Evolutionary conservation across 768 basidiomycete species (phyloP), one percentile per base, ranked within the genome.

Genomic region (Panus rudis): DNA sequence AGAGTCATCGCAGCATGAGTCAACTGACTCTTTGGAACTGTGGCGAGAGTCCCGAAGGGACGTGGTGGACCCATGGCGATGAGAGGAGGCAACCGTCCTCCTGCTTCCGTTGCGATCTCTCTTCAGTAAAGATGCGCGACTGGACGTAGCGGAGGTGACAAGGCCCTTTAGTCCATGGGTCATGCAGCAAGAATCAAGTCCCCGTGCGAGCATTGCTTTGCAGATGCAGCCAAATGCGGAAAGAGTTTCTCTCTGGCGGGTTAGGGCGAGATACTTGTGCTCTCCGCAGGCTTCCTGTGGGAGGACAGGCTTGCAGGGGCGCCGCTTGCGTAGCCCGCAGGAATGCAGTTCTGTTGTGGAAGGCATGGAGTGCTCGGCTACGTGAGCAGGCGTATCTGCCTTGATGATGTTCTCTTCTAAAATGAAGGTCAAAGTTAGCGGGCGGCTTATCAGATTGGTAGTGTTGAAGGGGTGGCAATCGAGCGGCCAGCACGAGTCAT

Each of bases 211-310:
- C 34, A 60, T 42, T 2, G 56, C 58, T 43, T 44, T 50, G 55
- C 58, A 60, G 27, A 60, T 42, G 44, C 58, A 60, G 3, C 58
- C 58, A 41, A 60, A 60, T 6, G 56, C 54, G 2, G 56, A 42
- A 11, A 60, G 52, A 7, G 58, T 60, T 31, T 56, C 54, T 30
- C 51, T 54, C 41, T 60, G 52, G 39, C 56, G 54, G 40, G 38
- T 54, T 17, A 44, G 56, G 7, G 55, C 58, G 25, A 56, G 44
- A 2, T 51, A 49, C 41, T 40, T 49, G 41, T 60, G 58, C 24
- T 54, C 48, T 25, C 53, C 55, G 31, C 58, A 60, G 10, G 58
- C 53, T 23, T 55, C 47, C 37, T 47, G 39, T 10, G 55, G 53
- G 14, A 52, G 26, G 4, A 12, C 4, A 12, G 41, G 17, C 20